Evolutionary conservation across 2,329 filamentous ascomycete genomes (phyloP).

Genomic region (Fusarium chlamydosporum): DNA sequence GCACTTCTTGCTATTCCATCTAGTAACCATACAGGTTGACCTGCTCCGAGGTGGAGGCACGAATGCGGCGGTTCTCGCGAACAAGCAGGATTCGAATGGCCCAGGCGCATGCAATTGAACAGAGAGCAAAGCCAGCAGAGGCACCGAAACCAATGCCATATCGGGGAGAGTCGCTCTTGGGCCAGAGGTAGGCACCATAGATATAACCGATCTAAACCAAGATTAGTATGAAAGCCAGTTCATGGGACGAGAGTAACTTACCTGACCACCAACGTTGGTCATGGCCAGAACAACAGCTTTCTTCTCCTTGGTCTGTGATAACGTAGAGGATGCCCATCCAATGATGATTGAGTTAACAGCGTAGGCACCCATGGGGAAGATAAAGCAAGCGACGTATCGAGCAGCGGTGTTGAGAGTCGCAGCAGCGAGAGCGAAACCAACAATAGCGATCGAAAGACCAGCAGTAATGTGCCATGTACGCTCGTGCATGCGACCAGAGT

Average conservation of each 20-base stretch:
- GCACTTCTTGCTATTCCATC: neutral
- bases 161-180: slow-evolving; percentile 59
- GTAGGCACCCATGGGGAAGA: slow-evolving; percentile 60
- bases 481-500: slow-evolving; percentile 64
- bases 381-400: slow-evolving; percentile 60
- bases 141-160: slow-evolving; percentile 63
- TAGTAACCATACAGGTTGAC: slow-evolving; percentile 59
- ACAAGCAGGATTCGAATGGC: slow-evolving; percentile 58
- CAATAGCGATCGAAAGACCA: slow-evolving; percentile 58
- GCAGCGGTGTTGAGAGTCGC: slow-evolving; percentile 57
- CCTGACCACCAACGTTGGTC: slow-evolving; percentile 62
- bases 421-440: slow-evolving; percentile 60
- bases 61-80: slow-evolving; percentile 59
- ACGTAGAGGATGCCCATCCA: slow-evolving; percentile 61
- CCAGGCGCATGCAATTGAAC: slow-evolving; percentile 59
- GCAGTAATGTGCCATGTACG: slow-evolving; percentile 65
- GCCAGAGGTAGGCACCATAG: slow-evolving; percentile 67
- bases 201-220: slow-evolving; percentile 58
- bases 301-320: slow-evolving; percentile 65
- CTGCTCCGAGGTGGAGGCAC: slow-evolving; percentile 52
- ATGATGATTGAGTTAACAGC: slow-evolving; percentile 63
- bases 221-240: neutral
- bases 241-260: neutral
- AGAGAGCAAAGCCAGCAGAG: slow-evolving; percentile 59
- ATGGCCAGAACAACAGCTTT: slow-evolving; percentile 64